Base-by-base conservation (phyloP, 2,329 filamentous ascomycete species). In the Aspergillus terreus region DNA sequence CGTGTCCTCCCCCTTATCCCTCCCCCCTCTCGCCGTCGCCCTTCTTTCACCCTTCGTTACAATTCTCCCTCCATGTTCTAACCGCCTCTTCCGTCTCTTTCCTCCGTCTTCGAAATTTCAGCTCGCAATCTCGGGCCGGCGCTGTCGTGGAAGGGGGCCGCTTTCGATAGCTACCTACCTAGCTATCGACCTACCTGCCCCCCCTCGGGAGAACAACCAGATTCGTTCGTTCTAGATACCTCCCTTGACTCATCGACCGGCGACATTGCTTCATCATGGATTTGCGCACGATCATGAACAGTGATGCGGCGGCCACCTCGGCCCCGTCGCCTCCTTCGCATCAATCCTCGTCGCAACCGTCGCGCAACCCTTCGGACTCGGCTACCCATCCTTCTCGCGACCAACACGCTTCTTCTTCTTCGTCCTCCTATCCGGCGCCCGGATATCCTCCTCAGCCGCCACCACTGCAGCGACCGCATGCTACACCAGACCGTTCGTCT, bases 251-350 rank as follows among this genome's bases (percentile, higher is more conserved):
- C 19, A 15, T 27, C 25, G 17, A 17, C 17, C 5, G 25, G 12
- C 15, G 12, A 15, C 9, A n/a, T 43, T 17, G 23, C 46, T 15
- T 42, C 67, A 57, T 64, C 63, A 79, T 80, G 77, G 77, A 80
- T 68, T 71, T 80, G 64, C 73, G 76, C 65, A 77, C 74, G 50
- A 79, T 80, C 61, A 76, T 80, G 71, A 79, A 79, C 63, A 73
- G 49, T 57, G 72, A 75, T 60, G 65, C 63, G 54, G 65, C 63
- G 45, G 64, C 62, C 55, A 63, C 63, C 49, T 58, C 69, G 50
- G 66, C 59, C 51, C 60, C 59, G 51, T 58, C 66, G 40, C 57
- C 66, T 12, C 61, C 59, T 52, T 58, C 66, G 40, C 57, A 65
- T 14, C 60, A 57, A 35, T 61, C 62, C 33, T 59, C 62, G 44